Base-by-base conservation (phyloP, 345 rosid genomes). In the Adansonia digitata region DNA sequence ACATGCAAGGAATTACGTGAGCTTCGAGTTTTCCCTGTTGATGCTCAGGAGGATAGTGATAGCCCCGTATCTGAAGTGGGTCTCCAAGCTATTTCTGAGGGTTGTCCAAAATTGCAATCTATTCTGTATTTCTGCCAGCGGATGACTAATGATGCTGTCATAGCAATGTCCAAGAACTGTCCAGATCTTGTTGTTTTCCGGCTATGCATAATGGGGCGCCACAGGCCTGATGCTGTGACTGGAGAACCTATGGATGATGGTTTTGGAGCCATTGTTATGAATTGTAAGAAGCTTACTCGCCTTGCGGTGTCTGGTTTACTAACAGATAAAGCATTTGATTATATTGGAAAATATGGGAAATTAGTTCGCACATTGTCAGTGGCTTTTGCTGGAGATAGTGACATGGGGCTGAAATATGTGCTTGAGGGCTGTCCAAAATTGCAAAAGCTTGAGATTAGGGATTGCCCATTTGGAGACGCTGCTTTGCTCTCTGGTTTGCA, bases 351-450 rank as follows among this genome's bases (percentile, higher is more conserved):
- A 77, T 83, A 94, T 74, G 97, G 95, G 74, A 90, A 89, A 65
- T 48, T 85, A 75, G 80, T 94, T 11, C 86, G 92, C 49, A 91
- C 95, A 1, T 81, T 94, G 13, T 94, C 98, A 4, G 91, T 91
- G 76, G 98, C 95, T 71, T 94, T 94, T 86, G 92, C 98, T 26
- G 98, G 94, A 72, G 91, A 90, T 64, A 87, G 94, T 59, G 98
- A 94, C 77, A 82, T 56, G 75, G 97, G 89, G 49, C 82, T 94
- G 78, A 84, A 85, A 73, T 86, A 90, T 75, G 74, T 94, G 71
- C 90, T 94, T 1, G 92, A 89, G 78, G 98, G 97, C 5, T 94
- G 96, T 76, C 86, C 90, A 22, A 87, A 76, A 64, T 81, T 94
- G 82, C 85, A 90, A 81, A 94, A 94, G 86, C 97, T 94, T 56